Conservation (phyloP, 2,329 filamentous ascomycete genomes). For the Epichloe sylvatica region DNA sequence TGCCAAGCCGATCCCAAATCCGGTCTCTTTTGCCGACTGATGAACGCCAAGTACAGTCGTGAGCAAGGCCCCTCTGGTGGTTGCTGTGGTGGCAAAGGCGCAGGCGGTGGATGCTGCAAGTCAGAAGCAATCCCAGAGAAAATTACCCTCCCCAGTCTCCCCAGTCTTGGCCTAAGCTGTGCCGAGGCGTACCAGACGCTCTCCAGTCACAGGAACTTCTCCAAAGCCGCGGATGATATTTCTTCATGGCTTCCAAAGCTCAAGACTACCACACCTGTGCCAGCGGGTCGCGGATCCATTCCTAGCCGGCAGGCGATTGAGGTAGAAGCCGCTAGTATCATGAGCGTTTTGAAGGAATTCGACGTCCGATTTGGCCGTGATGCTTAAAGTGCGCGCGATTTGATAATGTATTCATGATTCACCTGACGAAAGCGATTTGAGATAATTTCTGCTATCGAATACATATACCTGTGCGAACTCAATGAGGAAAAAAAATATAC, state of each 20-base stretch:
- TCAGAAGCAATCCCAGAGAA: conserved; percentile 18
- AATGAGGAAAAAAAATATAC: background rate
- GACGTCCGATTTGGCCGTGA: conserved; percentile 54
- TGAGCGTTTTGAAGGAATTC: conserved; percentile 73
- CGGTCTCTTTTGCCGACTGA: conserved; percentile 68
- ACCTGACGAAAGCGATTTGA: background rate
- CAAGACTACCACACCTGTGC: conserved; percentile 37
- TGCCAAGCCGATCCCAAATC: conserved; percentile 66
- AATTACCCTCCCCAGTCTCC: conserved; percentile 22
- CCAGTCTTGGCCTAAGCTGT: conserved; percentile 50
- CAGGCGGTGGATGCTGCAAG: conserved; percentile 53
- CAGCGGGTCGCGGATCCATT: conserved; percentile 15
- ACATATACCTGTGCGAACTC: background rate
- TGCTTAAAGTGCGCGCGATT: conserved; percentile 12
- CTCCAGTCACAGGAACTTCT: conserved; percentile 62
- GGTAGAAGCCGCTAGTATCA: conserved; percentile 70
- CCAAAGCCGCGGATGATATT: conserved; percentile 58
- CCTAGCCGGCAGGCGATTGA: conserved; percentile 49
- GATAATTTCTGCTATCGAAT: background rate
- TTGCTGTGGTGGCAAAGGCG: conserved; percentile 50
- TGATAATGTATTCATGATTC: background rate
- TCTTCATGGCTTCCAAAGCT: conserved; percentile 64
- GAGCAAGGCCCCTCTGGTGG: conserved; percentile 18
- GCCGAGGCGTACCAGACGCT: conserved; percentile 69
- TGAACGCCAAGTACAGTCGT: conserved; percentile 50